Evolutionary conservation across 257 asterid species (phyloP), one percentile per base, ranked within the genome.

Genomic region (Hygrophila difformis): DNA sequence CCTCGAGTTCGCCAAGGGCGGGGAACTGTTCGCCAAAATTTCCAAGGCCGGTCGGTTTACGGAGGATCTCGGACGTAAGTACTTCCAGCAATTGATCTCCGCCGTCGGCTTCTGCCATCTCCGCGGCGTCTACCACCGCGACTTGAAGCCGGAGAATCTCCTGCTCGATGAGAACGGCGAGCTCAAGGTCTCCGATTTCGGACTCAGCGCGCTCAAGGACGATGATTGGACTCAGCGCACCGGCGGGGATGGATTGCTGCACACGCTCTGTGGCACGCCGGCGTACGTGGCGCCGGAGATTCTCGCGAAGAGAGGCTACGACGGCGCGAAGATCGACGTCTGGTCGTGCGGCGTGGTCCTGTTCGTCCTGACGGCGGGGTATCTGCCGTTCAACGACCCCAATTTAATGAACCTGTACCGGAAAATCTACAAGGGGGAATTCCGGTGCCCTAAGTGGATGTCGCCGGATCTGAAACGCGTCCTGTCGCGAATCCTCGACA

Each of bases 201-300:
- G 98, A 0, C 86, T 89, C 37, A 75, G 93, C 58, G 98, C 98
- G 22, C 19, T 80, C 44, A 55, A 65, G 0, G 96, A 67, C 1
- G 93, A 79, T 2, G 68, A 64, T 0, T 64, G 79, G 2, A 56
- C 60, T 16, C n/a, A n/a, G n/a, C n/a, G n/a, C n/a, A n/a, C n/a
- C n/a, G n/a, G n/a, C n/a, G n/a, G n/a, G n/a, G 94, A 89, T 9
- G 98, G 96, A 0, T 65, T 82, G 1, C 28, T 89, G 24, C 93
- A 85, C 60, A 89, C 98, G 39, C 82, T 89, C 3, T 89, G 98
- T 36, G 98, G 98, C 12, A 79, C 98, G 23, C 98, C 98, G 11
- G 94, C 94, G 3, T 89, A 89, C 38, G 98, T 89, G 0, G 98
- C 98, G 48, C 98, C 98, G 31, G 98, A 85, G 76, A 73, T 89